A percentile compares a stretch with the other conserved stretches of the same genome.
Conservation (phyloP, 2,329 filamentous ascomycete genomes). For the Claviceps paspali region DNA sequence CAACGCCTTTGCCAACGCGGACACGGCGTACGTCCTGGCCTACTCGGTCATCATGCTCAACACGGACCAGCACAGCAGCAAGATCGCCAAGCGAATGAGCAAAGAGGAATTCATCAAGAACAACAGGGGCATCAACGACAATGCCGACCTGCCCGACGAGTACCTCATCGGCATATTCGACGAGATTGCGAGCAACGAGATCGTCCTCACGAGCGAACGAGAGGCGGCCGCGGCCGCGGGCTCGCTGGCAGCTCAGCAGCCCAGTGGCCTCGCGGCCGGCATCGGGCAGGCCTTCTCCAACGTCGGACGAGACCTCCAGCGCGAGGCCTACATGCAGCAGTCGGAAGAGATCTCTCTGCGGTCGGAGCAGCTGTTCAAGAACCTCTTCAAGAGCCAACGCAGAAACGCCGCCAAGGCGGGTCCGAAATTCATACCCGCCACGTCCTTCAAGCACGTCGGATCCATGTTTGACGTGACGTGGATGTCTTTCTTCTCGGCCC, state of each 20-base stretch:
- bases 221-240: constrained; percentile 76
- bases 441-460: constrained; percentile 85
- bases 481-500: constrained; percentile 96
- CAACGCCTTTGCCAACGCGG: constrained; percentile 93
- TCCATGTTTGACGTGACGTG: constrained; percentile 98
- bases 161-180: constrained; percentile 84
- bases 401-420: constrained; percentile 56
- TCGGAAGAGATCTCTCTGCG: constrained; percentile 76
- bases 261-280: constrained; percentile 55
- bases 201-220: constrained; percentile 83
- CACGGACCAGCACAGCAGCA: constrained; percentile 83
- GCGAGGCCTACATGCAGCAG: constrained; percentile 86
- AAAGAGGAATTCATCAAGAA: constrained; percentile 98
- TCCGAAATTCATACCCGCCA: constrained; percentile 75
- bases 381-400: constrained; percentile 76
- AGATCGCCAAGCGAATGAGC: constrained; percentile 75
- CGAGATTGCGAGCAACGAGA: constrained; percentile 82
- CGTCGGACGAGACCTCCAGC: constrained; percentile 77
- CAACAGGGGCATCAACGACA: constrained; percentile 96
- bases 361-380: constrained; percentile 79
- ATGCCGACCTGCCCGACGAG: constrained; percentile 79
- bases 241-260: constrained; percentile 39
- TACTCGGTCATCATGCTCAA: constrained; percentile 97
- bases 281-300: constrained; percentile 84
- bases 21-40: constrained; percentile 88